Conservation (phyloP, 1,284 basidiomycete genomes). For the Ganoderma lucidum region DNA sequence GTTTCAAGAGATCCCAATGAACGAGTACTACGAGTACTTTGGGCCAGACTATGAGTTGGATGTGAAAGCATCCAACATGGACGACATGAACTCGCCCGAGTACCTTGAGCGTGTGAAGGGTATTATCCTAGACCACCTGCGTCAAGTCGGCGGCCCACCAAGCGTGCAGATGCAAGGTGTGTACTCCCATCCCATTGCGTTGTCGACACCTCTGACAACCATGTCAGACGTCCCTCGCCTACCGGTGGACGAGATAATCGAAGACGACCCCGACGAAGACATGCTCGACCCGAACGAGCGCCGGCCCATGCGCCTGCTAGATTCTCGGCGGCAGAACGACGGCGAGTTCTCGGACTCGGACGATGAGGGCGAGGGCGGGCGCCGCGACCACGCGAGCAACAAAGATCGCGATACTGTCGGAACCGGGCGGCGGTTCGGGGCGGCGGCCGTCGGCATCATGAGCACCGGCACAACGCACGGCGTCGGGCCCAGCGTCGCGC, state of each 20-base stretch:
- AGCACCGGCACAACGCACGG: conserved; percentile 69
- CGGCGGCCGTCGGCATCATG: conserved; percentile 74
- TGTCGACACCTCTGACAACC: conserved; percentile 11
- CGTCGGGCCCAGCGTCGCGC: conserved; percentile 76
- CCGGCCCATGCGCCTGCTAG: conserved; percentile 75
- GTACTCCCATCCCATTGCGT: conserved; percentile 22
- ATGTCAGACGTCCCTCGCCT: conserved; percentile 76
- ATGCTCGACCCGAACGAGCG: conserved; percentile 79
- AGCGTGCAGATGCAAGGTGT: conserved; percentile 89
- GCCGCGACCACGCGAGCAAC: conserved; percentile 70
- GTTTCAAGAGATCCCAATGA: conserved; percentile 86
- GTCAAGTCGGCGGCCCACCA: conserved; percentile 86
- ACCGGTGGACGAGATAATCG: conserved; percentile 79
- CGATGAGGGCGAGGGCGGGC: conserved; percentile 85
- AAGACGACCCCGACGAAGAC: conserved; percentile 88
- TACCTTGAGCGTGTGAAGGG: conserved; percentile 95
- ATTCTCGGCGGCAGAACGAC: conserved; percentile 77
- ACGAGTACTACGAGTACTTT: conserved; percentile 99
- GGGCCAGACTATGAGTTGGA: conserved; percentile 98
- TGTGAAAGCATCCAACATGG: conserved; percentile 94
- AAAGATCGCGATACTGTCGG: conserved; percentile 55
- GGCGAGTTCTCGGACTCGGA: conserved; percentile 87
- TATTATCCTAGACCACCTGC: conserved; percentile 91
- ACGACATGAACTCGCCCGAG: conserved; percentile 93
- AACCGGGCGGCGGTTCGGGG: conserved; percentile 65